Conservation (phyloP, 2,329 filamentous ascomycete species). For the Fusarium humuli region DNA sequence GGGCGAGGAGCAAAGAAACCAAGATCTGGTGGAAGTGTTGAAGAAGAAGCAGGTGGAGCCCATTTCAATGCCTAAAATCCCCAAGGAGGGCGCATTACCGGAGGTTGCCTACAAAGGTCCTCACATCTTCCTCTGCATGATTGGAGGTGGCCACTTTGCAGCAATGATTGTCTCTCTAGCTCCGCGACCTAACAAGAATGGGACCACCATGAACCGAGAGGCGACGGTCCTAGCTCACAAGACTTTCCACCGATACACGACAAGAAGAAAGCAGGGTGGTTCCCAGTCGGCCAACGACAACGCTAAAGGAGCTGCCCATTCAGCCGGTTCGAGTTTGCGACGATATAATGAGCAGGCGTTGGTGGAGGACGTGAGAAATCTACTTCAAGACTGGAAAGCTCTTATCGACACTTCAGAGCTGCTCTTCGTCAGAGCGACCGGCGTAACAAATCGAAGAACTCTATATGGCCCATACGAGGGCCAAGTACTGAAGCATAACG, state of each 20-base stretch:
- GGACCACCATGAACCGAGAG: conserved; percentile 79
- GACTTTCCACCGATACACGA: conserved; percentile 98
- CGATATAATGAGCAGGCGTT: conserved; percentile 95
- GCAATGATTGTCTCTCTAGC: conserved; percentile 93
- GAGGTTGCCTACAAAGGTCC: conserved; percentile 73
- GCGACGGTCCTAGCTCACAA: conserved; percentile 94
- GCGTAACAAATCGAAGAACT: conserved; percentile 85
- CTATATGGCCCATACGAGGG: conserved; percentile 92
- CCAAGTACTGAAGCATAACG: conserved; percentile 82
- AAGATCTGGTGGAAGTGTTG: conserved; percentile 74
- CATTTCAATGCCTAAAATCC: conserved; percentile 62
- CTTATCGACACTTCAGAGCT: conserved; percentile 87
- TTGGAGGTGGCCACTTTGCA: conserved; percentile 96
- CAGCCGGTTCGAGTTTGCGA: conserved; percentile 88
- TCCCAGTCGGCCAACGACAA: conserved; percentile 94
- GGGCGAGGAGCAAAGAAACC: conserved; percentile 72
- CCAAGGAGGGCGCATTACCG: conserved; percentile 68
- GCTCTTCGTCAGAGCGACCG: conserved; percentile 89
- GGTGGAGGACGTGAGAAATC: conserved; percentile 84
- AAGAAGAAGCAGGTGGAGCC: conserved; percentile 81
- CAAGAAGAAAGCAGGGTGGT: conserved; percentile 93
- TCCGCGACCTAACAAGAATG: conserved; percentile 79
- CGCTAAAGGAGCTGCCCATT: conserved; percentile 93
- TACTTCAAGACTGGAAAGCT: conserved; percentile 85
- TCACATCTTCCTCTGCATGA: conserved; percentile 98